Evolutionary conservation across 2,329 filamentous ascomycete species (phyloP), one percentile per base, ranked within the genome.

Genomic region (Talaromyces sp.): DNA sequence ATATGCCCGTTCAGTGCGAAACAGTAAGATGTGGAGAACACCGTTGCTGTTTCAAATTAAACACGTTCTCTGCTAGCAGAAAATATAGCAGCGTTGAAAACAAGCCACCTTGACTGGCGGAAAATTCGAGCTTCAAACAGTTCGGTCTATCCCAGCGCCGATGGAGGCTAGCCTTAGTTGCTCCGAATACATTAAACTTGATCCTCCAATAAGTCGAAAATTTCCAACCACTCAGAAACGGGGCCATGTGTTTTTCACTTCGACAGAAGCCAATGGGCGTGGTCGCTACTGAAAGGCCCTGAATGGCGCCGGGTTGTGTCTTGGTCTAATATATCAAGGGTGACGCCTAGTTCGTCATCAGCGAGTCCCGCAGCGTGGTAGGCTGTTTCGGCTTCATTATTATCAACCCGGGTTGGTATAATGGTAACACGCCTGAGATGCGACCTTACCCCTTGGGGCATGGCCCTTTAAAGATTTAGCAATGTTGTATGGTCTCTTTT

Each of bases 371-470:
- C 18, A 47, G 12, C 18, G 44, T 47, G 14, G 44, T 42, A 56
- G 55, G 18, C 31, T 56, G 55, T 56, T 56, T 56, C 55, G 42
- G 44, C 55, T 42, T 56, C 34, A 56, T 40, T 56, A 23, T 23
- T 14, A 23, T n/a, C n/a, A n/a, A n/a, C n/a, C n/a, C n/a, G n/a
- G n/a, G n/a, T n/a, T n/a, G n/a, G n/a, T n/a, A n/a, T n/a, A n/a
- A n/a, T n/a, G n/a, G n/a, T n/a, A n/a, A n/a, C n/a, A n/a, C n/a
- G n/a, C n/a, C n/a, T n/a, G n/a, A n/a, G n/a, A n/a, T n/a, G n/a
- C n/a, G n/a, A n/a, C n/a, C n/a, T n/a, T n/a, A n/a, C n/a, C n/a
- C n/a, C n/a, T n/a, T n/a, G n/a, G n/a, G n/a, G n/a, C n/a, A n/a
- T n/a, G n/a, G n/a, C n/a, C n/a, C n/a, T n/a, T n/a, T n/a, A n/a